Base-by-base conservation (phyloP, 306 rosid genomes). In the Alnus rubra region DNA sequence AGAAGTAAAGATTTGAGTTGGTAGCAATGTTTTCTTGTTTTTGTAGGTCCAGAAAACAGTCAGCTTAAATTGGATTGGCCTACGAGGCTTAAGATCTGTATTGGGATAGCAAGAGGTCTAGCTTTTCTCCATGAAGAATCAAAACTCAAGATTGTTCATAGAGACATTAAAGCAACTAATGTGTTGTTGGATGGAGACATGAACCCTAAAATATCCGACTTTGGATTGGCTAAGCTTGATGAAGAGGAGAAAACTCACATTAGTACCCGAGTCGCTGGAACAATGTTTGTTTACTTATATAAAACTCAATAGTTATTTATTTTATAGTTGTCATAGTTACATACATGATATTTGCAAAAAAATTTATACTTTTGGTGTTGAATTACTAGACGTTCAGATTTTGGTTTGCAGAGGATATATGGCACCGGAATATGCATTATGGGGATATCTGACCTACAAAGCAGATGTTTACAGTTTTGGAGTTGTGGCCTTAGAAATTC, bases 381-480 rank as follows among this genome's bases (percentile, higher is more conserved):
- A 55, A 7, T 70, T 50, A 59, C 33, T 56, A 72, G 7, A 63
- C 15, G 5, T 69, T 31, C 45, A 35, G 45, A 6, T 80, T 3
- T 87, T 52, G 54, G 11, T 28, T 47, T 88, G 78, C 82, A 92
- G 96, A 69, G 96, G 93, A 79, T 90, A 92, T 76, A 90, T 90
- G 92, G 95, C 97, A 18, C 91, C 95, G 0, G 95, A 92, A 86
- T 92, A 90, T 77, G 95, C 93, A 16, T 69, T 90, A 45, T 92
- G 93, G 97, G 95, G 92, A 69, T 78, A 86, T 52, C 87, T 92
- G 13, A 86, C 91, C 7, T 42, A 76, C 79, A 92, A 92, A 83
- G 95, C 91, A 54, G 97, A 92, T 77, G 95, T 89, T 60, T 92
- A 90, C 78, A 90, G 97, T 78, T 90, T 84, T 77, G 93, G 97